These are phyloP conservation scores for Lentinula aciculospora DNA, from an alignment of 768 basidiomycete species.

Conservation along the genomic window DNA sequence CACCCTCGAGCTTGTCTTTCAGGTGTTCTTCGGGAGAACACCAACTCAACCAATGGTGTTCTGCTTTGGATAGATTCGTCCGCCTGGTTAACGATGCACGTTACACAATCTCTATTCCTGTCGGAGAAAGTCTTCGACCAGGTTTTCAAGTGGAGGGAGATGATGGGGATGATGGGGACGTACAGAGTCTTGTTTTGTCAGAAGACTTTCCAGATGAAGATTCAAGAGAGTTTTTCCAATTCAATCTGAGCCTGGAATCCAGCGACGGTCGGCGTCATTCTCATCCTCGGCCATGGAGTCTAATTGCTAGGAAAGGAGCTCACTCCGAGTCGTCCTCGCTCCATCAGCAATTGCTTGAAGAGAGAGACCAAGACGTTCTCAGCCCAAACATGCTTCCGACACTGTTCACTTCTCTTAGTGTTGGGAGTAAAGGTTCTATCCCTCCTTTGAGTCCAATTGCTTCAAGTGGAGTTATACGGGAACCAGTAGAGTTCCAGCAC, in stretches of 20 bases:
- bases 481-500: not conserved
- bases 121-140: conserved; percentile 11
- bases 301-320: conserved; percentile 30
- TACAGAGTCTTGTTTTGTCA: not conserved
- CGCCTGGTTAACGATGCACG: conserved; percentile 2
- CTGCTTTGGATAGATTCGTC: conserved; percentile 6
- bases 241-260: not conserved
- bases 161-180: conserved; percentile 16
- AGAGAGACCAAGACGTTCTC: conserved; percentile 16
- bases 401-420: conserved; percentile 18
- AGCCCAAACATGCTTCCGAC: conserved; percentile 32
- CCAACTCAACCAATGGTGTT: conserved; percentile 19
- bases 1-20: conserved; percentile 9
- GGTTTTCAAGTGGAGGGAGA: not conserved
- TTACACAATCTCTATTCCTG: not conserved
- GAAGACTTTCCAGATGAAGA: not conserved
- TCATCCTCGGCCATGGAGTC: conserved; percentile 31
- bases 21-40: conserved; percentile 8
- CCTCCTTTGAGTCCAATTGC: not conserved
- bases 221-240: not conserved
- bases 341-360: conserved; percentile 17
- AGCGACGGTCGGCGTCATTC: conserved; percentile 15
- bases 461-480: not conserved
- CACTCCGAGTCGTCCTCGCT: conserved; percentile 32
- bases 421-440: conserved; percentile 2